Base-by-base conservation (phyloP, 2,329 filamentous ascomycete genomes). In the Trichoderma harzianum region DNA sequence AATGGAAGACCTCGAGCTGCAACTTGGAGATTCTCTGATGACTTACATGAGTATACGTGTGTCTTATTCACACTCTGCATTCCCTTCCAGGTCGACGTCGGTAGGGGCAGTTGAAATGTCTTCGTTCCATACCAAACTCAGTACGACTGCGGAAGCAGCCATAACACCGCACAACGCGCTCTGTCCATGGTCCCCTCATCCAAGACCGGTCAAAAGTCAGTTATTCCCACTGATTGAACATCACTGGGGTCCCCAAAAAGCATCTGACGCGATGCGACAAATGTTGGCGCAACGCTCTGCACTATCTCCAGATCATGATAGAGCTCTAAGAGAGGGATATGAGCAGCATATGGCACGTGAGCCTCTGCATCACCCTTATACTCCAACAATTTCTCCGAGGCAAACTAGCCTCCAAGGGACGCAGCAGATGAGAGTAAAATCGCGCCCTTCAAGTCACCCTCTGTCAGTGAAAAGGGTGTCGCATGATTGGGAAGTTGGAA, bases 1-100 rank as follows among this genome's bases (percentile, higher is more conserved):
- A 36, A 88, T 91, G 18, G 84, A 87, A 28, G 87, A 90, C 71
- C 81, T 91, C 12, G 87, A 91, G 75, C 80, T 82, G 34, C 84
- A 89, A 70, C 84, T 91, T 3, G 87, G 88, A 34, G 81, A 83
- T 67, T 81, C 81, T 4, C 78, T 78, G 24, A 82, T 82, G 18
- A 82, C 85, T 39, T 90, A 88, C 74, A 78, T 90, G 64, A 83
- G 83, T 3, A 81, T 90, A 18, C 81, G 81, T 24, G 74, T 91
- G 8, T 84, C 80, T 7, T 91, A 90, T 75, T 82, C 82, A 2
- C 88, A 91, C 75, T 88, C 89, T 0, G 86, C 83, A 0, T 90
- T 90, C 76, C 83, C 85, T 0, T 77, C 80, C 21, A 77, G 78
- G 14, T 77, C 71, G 10, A 72, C 75, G 5, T 39, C 72, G 2